Conservation (phyloP, 192 early-diverging fungal genomes). For the Chytriomyces sp. region DNA sequence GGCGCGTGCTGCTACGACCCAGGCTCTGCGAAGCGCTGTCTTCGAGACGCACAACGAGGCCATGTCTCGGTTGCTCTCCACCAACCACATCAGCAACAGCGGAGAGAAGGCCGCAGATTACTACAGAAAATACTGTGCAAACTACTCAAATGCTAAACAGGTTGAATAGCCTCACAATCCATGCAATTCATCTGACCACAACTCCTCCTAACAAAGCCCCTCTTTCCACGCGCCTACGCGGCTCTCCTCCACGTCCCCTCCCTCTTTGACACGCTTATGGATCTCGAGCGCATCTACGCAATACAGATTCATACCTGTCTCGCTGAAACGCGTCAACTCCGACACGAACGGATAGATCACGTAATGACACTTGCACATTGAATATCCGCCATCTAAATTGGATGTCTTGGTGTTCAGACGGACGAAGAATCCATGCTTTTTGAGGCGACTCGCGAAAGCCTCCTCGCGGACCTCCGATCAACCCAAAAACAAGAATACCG, state of each 20-base stretch:
- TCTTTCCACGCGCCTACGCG: neutral
- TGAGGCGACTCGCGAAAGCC: constrained; percentile 31
- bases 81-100: neutral
- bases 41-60: neutral
- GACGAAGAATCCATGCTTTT: constrained; percentile 30
- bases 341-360: constrained; percentile 15
- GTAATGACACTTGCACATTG: too few species aligned
- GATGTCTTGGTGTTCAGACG: neutral
- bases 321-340: neutral
- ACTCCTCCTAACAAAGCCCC: neutral
- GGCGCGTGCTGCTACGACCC: neutral
- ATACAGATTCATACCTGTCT: constrained; percentile 14
- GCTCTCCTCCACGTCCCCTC: neutral
- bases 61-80: neutral
- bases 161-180: neutral
- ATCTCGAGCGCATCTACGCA: constrained; percentile 37
- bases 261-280: constrained; percentile 40
- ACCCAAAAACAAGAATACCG: constrained; percentile 35
- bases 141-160: neutral
- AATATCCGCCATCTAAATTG: too few species aligned
- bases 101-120: neutral
- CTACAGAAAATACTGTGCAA: neutral
- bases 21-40: neutral
- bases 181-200: neutral
- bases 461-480: constrained; percentile 25